These are phyloP conservation scores for Scedosporium aurantiacum DNA, from an alignment of 2,329 filamentous ascomycete genomes.

Conservation along the genomic window DNA sequence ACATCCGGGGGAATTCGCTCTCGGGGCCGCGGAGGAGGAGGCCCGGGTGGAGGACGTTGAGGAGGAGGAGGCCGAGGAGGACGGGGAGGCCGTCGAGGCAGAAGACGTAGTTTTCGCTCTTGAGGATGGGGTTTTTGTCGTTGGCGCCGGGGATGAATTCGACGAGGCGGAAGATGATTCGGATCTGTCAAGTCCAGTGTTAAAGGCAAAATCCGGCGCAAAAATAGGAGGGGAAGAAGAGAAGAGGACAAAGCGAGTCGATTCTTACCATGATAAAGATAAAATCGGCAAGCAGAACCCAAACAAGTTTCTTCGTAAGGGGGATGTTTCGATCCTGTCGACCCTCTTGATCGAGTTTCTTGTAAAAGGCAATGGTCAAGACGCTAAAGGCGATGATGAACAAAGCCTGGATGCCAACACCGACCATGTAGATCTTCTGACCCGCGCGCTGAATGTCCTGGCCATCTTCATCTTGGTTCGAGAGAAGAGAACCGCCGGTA, in stretches of 20 bases:
- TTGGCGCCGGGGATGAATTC: constrained; percentile 40
- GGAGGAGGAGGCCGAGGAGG: constrained; percentile 29
- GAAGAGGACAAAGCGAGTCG: background rate
- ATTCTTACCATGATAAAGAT: constrained; percentile 23
- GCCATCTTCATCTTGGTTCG: constrained; percentile 16
- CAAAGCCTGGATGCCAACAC: constrained; percentile 24
- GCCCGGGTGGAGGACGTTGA: constrained; percentile 35
- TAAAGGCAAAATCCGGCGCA: background rate
- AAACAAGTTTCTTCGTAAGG: constrained; percentile 22
- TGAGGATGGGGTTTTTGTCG: constrained; percentile 31
- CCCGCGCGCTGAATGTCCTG: constrained; percentile 19
- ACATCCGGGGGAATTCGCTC: constrained; percentile 27
- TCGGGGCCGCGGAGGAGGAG: constrained; percentile 28
- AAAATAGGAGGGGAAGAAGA: background rate
- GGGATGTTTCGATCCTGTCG: constrained; percentile 14
- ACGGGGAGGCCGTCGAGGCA: constrained; percentile 43
- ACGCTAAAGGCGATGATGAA: constrained; percentile 25
- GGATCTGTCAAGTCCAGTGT: constrained; percentile 23
- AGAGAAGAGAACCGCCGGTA: constrained; percentile 25
- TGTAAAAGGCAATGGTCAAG: constrained; percentile 25
- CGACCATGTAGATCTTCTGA: constrained; percentile 27
- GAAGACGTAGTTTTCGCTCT: constrained; percentile 41
- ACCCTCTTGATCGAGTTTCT: constrained; percentile 13
- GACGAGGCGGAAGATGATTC: constrained; percentile 49
- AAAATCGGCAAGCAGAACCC: constrained; percentile 22